phyloP scores from a whole-genome alignment of 1,284 basidiomycete genomes.

The Volvariella surrecta region DNA sequence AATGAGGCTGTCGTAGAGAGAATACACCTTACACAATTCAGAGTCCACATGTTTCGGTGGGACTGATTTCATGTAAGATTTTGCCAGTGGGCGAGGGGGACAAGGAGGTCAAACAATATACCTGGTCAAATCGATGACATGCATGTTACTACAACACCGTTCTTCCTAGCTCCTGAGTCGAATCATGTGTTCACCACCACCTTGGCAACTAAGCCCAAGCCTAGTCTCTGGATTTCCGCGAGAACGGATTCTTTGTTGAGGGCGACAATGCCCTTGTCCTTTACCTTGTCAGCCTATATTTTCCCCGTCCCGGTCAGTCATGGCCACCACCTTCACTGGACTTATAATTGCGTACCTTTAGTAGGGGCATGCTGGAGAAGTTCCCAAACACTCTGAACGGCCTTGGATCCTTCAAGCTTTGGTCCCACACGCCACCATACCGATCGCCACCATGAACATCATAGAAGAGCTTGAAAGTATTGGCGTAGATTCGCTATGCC shows the following conservation, averaged over 20 bases:
- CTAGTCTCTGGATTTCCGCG: conserved; percentile 75
- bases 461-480: conserved; percentile 80
- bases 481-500: conserved; percentile 61
- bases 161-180: conserved; percentile 14
- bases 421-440: conserved; percentile 88
- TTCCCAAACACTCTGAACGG: conserved; percentile 81
- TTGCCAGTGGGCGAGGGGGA: too few relatives aligned
- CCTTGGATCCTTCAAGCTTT: conserved; percentile 43
- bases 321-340: conserved; percentile 7
- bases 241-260: conserved; percentile 70
- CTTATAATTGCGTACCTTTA: conserved; percentile 16
- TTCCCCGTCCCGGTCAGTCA: neutral
- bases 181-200: conserved; percentile 26
- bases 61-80: too few relatives aligned
- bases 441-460: conserved; percentile 76
- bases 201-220: conserved; percentile 57
- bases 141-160: conserved; percentile 17
- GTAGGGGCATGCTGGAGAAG: conserved; percentile 60
- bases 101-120: too few relatives aligned
- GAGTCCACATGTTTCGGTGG: too few relatives aligned
- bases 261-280: conserved; percentile 54
- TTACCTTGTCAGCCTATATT: conserved; percentile 33
- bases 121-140: too few relatives aligned
- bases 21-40: too few relatives aligned
- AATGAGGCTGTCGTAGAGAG: too few relatives aligned